These are phyloP conservation scores for Aspergillus sp. DNA, from an alignment of 2,329 filamentous ascomycete species.

Conservation along the genomic window DNA sequence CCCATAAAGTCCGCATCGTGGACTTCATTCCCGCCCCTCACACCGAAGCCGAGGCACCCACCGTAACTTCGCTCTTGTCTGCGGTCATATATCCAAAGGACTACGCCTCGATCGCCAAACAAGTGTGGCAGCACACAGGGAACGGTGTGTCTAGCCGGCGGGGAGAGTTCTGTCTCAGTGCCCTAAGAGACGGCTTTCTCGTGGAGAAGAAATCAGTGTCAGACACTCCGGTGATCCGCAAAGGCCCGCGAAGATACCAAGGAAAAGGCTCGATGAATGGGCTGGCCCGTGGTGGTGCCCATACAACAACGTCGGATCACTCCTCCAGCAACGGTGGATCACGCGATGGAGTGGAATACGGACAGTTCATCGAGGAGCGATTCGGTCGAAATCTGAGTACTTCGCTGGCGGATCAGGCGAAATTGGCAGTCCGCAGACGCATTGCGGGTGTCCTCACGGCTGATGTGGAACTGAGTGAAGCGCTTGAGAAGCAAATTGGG, in stretches of 20 bases:
- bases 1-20: constrained; percentile 54
- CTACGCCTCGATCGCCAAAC: constrained; percentile 72
- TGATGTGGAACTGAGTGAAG: constrained; percentile 64
- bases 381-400: constrained; percentile 89
- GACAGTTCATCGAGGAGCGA: constrained; percentile 84
- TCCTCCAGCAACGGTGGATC: constrained; percentile 18
- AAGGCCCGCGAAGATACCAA: constrained; percentile 80
- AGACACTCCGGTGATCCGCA: constrained; percentile 45
- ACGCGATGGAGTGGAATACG: constrained; percentile 61
- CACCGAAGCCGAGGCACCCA: constrained; percentile 60
- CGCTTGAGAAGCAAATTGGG: constrained; percentile 44
- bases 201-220: constrained; percentile 43
- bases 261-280: constrained; percentile 55
- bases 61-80: constrained; percentile 60
- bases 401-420: constrained; percentile 75
- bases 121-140: constrained; percentile 96
- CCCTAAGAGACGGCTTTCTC: constrained; percentile 68
- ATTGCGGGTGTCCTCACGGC: constrained; percentile 82
- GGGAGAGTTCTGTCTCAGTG: constrained; percentile 80
- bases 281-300: constrained; percentile 34
- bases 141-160: constrained; percentile 88
- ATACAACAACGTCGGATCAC: constrained; percentile 31
- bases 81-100: constrained; percentile 69
- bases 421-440: constrained; percentile 76
- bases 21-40: constrained; percentile 55